These are phyloP conservation scores for Ophiostoma australiae DNA, from an alignment of 2,329 filamentous ascomycete species.

Conservation along the genomic window DNA sequence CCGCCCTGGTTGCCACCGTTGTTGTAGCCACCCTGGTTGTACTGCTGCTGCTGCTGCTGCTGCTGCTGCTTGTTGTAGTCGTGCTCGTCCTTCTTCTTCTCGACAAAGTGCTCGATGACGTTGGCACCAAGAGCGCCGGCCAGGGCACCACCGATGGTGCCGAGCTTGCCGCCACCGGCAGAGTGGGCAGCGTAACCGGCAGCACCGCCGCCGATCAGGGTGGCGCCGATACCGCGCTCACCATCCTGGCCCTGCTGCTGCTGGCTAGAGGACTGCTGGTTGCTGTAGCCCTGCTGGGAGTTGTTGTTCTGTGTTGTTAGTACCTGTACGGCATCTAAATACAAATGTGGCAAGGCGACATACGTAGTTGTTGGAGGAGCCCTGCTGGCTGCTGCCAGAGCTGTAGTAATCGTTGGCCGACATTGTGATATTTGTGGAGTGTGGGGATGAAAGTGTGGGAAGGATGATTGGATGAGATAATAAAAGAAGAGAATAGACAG, in stretches of 20 bases:
- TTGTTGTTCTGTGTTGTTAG: slow-evolving; percentile 5
- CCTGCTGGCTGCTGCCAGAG: slow-evolving; percentile 10
- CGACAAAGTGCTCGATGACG: slow-evolving; percentile 40
- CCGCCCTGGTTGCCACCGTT: slow-evolving; percentile 11
- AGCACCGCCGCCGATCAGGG: slow-evolving; percentile 48
- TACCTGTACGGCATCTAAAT: not conserved
- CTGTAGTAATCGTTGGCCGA: slow-evolving; percentile 11
- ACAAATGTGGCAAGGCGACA: not conserved
- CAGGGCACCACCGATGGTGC: slow-evolving; percentile 47
- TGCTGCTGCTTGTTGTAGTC: slow-evolving; percentile 17
- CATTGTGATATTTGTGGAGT: not conserved
- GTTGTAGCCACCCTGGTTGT: not conserved
- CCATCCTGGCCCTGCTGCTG: slow-evolving; percentile 14
- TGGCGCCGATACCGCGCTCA: slow-evolving; percentile 54
- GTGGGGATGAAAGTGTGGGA: not conserved
- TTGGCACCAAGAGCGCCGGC: slow-evolving; percentile 54
- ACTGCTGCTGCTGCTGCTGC: slow-evolving; percentile 3
- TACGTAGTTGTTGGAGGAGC: slow-evolving; percentile 12
- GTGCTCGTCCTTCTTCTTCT: slow-evolving; percentile 26
- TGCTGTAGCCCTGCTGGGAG: not conserved
- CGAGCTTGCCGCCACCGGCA: slow-evolving; percentile 48
- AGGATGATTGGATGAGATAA: slow-evolving; percentile 8
- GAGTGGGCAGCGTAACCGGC: slow-evolving; percentile 53
- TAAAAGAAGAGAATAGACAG: not conserved
- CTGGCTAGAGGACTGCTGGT: not conserved